Evolutionary conservation across 306 rosid genomes (phyloP), one percentile per base, ranked within the genome.

Genomic region (Cyamopsis tetragonoloba): DNA sequence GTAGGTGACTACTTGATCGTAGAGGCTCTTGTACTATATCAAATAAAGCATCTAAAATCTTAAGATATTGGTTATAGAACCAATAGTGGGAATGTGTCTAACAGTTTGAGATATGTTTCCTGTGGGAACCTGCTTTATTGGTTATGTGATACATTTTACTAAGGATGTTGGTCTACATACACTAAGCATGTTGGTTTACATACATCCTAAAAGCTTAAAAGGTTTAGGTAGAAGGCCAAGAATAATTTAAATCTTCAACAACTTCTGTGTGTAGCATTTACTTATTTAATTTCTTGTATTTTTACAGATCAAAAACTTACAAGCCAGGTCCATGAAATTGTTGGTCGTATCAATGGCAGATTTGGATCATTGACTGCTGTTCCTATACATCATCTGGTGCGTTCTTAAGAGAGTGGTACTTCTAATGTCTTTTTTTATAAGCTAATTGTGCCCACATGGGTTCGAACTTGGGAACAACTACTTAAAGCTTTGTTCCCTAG

Each of bases 291-390:
- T 64, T 28, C 31, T 54, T 81, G 58, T 79, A 66, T 83, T 65
- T 74, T 48, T 57, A 62, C 96, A 91, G 97, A 91, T 76, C 97
- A 91, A 69, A 91, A 91, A 75, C 92, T 91, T 22, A 91, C 97
- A 39, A 91, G 97, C 72, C 96, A 91, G 82, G 97, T 91, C 68
- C 97, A 91, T 86, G 97, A 91, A 82, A 88, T 91, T 75, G 95
- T 91, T 77, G 95, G 97, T 23, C 91, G 97, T 69, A 91, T 91
- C 51, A 91, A 91, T 77, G 97, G 97, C 24, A 79, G 96, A 79
- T 91, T 91, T 49, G 97, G 97, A 71, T 43, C 89, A 20, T 69
- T 91, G 78, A 79, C 84, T 19, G 68, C 97, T 39, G 97, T 91
- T 74, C 97, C 97, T 13, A 91, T 91, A 77, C 97, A 91, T 81